A percentile compares a stretch with the other conserved stretches of the same genome.
phyloP scores from a whole-genome alignment of 2,329 filamentous ascomycete species.

The Alternaria hordeiaustralica region DNA sequence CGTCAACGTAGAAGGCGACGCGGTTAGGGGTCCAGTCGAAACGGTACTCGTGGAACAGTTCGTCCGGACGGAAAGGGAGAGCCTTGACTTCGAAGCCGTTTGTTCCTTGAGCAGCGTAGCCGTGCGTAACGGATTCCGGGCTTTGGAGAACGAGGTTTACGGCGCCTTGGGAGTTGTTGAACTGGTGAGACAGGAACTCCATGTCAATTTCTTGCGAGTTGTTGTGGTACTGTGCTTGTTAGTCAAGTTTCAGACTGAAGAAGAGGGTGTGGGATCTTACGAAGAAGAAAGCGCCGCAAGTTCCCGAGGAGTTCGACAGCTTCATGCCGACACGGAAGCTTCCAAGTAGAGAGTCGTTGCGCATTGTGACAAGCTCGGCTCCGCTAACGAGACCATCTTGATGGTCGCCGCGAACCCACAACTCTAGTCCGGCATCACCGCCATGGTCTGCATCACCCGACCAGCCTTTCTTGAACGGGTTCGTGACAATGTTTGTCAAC shows the following conservation, averaged over 20 bases:
- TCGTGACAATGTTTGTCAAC: conserved; percentile 63
- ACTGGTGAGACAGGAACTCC: conserved; percentile 75
- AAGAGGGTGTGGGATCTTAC: conserved; percentile 51
- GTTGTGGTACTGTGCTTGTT: conserved; percentile 69
- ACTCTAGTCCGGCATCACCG: conserved; percentile 47
- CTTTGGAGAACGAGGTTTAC: conserved; percentile 81
- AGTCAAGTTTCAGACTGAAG: background rate
- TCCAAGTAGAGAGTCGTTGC: conserved; percentile 71
- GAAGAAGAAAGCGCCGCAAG: conserved; percentile 83
- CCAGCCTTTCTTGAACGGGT: conserved; percentile 56
- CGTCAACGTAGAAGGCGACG: conserved; percentile 75
- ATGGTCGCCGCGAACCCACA: conserved; percentile 48
- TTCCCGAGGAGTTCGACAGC: conserved; percentile 66
- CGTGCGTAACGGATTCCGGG: conserved; percentile 61
- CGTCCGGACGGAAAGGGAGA: conserved; percentile 70
- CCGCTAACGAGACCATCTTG: conserved; percentile 62
- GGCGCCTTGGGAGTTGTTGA: conserved; percentile 63
- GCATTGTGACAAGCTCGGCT: conserved; percentile 68
- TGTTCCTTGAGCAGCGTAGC: conserved; percentile 68
- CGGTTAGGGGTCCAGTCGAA: conserved; percentile 72
- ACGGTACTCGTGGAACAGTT: conserved; percentile 76
- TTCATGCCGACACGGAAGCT: conserved; percentile 73
- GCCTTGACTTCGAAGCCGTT: conserved; percentile 63
- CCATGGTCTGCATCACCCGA: conserved; percentile 54
- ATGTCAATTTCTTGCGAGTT: conserved; percentile 83